A percentile compares a stretch with the other conserved stretches of the same genome.
Conservation (phyloP, 805 yeast species). For the Sugiyamaella qingdaonensis region DNA sequence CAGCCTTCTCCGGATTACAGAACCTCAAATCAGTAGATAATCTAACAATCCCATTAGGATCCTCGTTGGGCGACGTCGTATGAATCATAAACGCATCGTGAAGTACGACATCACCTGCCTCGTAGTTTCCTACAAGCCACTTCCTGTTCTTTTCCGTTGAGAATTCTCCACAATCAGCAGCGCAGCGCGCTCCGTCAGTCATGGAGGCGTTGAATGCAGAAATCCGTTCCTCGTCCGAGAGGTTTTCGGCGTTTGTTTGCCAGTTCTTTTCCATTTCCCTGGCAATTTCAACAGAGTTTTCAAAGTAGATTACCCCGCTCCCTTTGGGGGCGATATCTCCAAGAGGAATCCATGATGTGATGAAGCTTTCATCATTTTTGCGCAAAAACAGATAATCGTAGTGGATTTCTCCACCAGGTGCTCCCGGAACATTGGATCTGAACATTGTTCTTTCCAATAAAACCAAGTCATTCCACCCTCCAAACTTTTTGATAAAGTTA, state of each 20-base stretch:
- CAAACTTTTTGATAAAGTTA: conserved; percentile 1
- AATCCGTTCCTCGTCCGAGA: conserved; percentile 4
- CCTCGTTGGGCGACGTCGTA: conserved; percentile 2
- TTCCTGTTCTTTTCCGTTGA: background rate
- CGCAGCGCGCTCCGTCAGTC: conserved; percentile 9
- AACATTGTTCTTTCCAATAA: conserved; percentile 5
- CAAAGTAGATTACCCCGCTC: conserved; percentile 7
- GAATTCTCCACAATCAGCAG: conserved; percentile 6
- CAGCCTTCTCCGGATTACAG: background rate
- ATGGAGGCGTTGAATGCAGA: conserved; percentile 9
- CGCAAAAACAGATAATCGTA: conserved; percentile 4
- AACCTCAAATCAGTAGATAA: conserved; percentile 2
- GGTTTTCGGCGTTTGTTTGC: conserved; percentile 4
- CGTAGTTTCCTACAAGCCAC: conserved; percentile 9
- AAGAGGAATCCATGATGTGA: conserved; percentile 7
- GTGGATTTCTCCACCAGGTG: background rate
- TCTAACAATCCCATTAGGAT: conserved; percentile 1
- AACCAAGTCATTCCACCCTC: conserved; percentile 2
- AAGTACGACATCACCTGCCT: conserved; percentile 10
- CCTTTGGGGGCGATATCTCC: conserved; percentile 8
- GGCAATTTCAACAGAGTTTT: conserved; percentile 7
- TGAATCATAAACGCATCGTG: conserved; percentile 9
- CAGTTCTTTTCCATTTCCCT: conserved; percentile 9
- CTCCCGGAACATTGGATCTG: conserved; percentile 8
- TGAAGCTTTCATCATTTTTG: background rate